Evolutionary conservation across 208 protist genomes (phyloP).

Genomic region (Crithidia acanthocephali): DNA sequence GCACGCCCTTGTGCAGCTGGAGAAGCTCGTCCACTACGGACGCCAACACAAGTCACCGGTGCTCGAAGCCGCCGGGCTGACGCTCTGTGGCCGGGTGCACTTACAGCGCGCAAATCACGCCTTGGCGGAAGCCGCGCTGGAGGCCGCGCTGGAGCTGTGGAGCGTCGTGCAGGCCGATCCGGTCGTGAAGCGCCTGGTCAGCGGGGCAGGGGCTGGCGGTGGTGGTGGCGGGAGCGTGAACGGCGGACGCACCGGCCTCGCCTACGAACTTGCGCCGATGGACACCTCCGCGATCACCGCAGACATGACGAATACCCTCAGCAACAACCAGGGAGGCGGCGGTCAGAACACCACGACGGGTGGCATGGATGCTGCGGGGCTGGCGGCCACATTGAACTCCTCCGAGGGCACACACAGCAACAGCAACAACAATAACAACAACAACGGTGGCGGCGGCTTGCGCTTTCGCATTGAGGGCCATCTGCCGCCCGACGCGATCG

Average conservation of each 20-base stretch:
- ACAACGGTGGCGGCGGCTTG: background rate
- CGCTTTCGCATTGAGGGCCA: slow-evolving; percentile 30
- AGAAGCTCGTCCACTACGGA: slow-evolving; percentile 47
- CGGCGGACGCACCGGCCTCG: background rate
- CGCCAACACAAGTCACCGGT: slow-evolving; percentile 39
- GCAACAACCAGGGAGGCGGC: background rate
- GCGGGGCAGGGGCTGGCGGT: background rate
- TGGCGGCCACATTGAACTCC: background rate
- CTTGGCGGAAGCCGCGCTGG: slow-evolving; percentile 70
- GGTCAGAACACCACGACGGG: background rate
- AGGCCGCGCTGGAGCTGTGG: slow-evolving; percentile 57
- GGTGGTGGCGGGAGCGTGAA: background rate
- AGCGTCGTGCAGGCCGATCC: slow-evolving; percentile 30
- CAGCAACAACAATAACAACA: background rate
- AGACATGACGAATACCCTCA: slow-evolving; percentile 1
- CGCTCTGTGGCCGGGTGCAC: slow-evolving; percentile 73
- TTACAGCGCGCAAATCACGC: slow-evolving; percentile 81
- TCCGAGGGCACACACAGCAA: slow-evolving; percentile 15
- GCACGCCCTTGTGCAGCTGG: slow-evolving; percentile 73
- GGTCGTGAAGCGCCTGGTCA: slow-evolving; percentile 14
- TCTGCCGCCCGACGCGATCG: slow-evolving; percentile 55
- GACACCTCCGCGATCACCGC: slow-evolving; percentile 6
- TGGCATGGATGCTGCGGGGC: background rate
- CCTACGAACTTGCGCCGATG: slow-evolving; percentile 19
- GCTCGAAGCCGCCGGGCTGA: slow-evolving; percentile 73